Evolutionary conservation across 306 rosid species (phyloP), one percentile per base, ranked within the genome.

Genomic region (Quercus wislizeni): DNA sequence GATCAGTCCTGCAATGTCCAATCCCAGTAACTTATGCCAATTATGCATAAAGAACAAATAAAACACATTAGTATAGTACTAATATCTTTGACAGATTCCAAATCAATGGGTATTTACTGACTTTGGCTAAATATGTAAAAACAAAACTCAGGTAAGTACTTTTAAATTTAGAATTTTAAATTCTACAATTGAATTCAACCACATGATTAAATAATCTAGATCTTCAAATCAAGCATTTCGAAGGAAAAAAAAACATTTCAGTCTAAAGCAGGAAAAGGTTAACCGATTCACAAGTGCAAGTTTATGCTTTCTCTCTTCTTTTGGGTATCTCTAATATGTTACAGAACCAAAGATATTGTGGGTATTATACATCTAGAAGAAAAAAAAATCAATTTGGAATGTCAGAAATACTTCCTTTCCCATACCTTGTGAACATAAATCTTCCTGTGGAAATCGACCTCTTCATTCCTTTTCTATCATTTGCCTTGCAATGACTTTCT

Each of bases 391-490:
- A 85, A 72, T 74, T 73, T 35, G 88, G 79, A 81, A 78, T 54
- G 61, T 82, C 17, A 73, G 77, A 84, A 69, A 72, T 71, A 18
- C 78, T 84, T 46, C 83, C 87, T 74, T 80, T 82, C 25, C 51
- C 88, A 64, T 80, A 58, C 74, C 79, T 87, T 20, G 87, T 54
- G 73, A 82, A 58, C 72, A 74, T 79, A 54, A 87, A 61, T 75
- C 86, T 83, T 35, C 88, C 88, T 8, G 86, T 74, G 74, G 87
- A 87, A 76, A 57, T 79, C 3, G 88, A 87, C 80, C 91, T 87
- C 72, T 69, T 84, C 83, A 87, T 69, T 56, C 55, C 87, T n/a
- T 74, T 64, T 63, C 69, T 74, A 8, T 80, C 28, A 49, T 64
- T 46, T 38, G 20, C 56, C 72, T 78, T 74, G 30, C 75, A 73